phyloP scores from a whole-genome alignment of 177 flowering plant genomes.

The Vitis hybrid region DNA sequence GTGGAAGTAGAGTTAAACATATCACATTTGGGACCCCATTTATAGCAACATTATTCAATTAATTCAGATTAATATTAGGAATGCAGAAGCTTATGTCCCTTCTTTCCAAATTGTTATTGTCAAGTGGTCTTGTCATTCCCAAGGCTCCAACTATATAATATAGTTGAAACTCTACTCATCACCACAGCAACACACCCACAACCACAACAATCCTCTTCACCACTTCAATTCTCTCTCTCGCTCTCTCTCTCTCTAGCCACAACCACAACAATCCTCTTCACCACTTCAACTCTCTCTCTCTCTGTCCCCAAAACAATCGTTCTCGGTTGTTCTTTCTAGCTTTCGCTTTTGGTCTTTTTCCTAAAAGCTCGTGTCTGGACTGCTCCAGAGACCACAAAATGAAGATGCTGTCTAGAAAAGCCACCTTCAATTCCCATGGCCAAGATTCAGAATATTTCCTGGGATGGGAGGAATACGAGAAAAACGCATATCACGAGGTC shows the following conservation, averaged over 20 bases:
- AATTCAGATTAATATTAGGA: too few relatives aligned
- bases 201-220: background rate
- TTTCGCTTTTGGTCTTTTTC: constrained; percentile 1
- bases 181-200: background rate
- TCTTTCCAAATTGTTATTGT: too few relatives aligned
- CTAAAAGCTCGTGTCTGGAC: too few relatives aligned
- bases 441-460: constrained; percentile 87
- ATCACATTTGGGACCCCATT: too few relatives aligned
- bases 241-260: constrained; percentile 1
- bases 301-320: too few relatives aligned
- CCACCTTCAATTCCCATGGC: constrained; percentile 74
- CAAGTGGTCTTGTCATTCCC: too few relatives aligned
- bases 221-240: constrained; percentile 2
- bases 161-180: constrained; percentile 12
- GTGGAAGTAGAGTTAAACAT: too few relatives aligned
- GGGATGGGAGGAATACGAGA: constrained; percentile 95
- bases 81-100: too few relatives aligned
- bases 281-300: background rate
- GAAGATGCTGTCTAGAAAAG: constrained; percentile 60
- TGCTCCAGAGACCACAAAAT: constrained; percentile 18
- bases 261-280: background rate
- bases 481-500: constrained; percentile 66
- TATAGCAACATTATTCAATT: too few relatives aligned
- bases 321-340: background rate
- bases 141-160: constrained; percentile 7